Evolutionary conservation across 768 basidiomycete genomes (phyloP).

Genomic region (Boletus coccyginus): DNA sequence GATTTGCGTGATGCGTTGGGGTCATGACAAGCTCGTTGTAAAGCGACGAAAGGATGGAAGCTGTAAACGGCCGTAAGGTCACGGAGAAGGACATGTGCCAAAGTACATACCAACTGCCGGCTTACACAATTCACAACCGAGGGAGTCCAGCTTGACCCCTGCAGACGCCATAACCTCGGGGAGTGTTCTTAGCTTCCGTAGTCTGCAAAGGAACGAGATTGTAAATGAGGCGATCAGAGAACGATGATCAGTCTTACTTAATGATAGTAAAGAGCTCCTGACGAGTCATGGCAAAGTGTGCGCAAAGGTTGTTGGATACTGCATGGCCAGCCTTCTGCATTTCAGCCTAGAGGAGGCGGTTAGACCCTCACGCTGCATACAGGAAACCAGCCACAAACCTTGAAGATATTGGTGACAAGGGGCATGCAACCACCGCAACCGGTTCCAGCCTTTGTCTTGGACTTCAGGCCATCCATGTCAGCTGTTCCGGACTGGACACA

Average conservation of each 20-base stretch:
- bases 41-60: constrained; percentile 43
- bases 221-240: not conserved
- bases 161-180: constrained; percentile 47
- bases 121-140: constrained; percentile 75
- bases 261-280: constrained; percentile 66
- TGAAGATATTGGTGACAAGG: constrained; percentile 42
- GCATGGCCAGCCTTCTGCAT: constrained; percentile 65
- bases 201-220: constrained; percentile 20
- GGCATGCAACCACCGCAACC: constrained; percentile 77
- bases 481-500: constrained; percentile 51
- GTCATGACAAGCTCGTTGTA: constrained; percentile 67
- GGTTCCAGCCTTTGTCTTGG: constrained; percentile 65
- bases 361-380: not conserved
- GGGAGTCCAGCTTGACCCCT: constrained; percentile 45
- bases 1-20: constrained; percentile 61
- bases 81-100: not conserved
- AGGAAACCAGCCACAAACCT: constrained; percentile 19
- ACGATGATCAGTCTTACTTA: constrained; percentile 30
- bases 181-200: constrained; percentile 61
- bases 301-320: constrained; percentile 58
- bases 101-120: constrained; percentile 51
- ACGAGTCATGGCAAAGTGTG: constrained; percentile 62
- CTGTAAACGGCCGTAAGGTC: constrained; percentile 9
- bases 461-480: constrained; percentile 53
- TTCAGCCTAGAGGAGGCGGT: constrained; percentile 42